Conservation (phyloP, 305 asterid genomes). For the Caryopteris hybrid region DNA sequence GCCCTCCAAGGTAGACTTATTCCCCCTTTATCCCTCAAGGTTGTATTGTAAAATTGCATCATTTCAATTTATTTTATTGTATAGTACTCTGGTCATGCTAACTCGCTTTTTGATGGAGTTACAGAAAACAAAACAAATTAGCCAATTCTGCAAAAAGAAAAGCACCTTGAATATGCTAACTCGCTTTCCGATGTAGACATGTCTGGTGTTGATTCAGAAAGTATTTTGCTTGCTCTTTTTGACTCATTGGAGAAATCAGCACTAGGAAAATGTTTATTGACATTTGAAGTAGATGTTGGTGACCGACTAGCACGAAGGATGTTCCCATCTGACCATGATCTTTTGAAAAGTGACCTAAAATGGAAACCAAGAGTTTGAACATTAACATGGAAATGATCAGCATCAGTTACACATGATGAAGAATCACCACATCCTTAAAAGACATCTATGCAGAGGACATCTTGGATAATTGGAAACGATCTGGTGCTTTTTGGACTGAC, state of each 20-base stretch:
- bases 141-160: slow-evolving; percentile 14
- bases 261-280: slow-evolving; percentile 34
- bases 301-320: slow-evolving; percentile 61
- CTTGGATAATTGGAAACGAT: not conserved
- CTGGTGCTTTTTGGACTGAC: slow-evolving; percentile 4
- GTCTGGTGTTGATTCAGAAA: slow-evolving; percentile 72
- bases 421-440: not conserved
- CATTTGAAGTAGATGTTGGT: slow-evolving; percentile 37
- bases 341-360: slow-evolving; percentile 59
- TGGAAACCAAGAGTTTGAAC: slow-evolving; percentile 17
- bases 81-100: not conserved
- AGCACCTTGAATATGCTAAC: slow-evolving; percentile 67
- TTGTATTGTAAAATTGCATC: not conserved
- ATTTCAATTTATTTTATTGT: slow-evolving; percentile 1
- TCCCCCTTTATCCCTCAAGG: not conserved
- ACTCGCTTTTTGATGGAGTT: not conserved
- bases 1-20: not conserved
- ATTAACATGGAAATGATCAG: slow-evolving; percentile 10
- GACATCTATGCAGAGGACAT: slow-evolving; percentile 1
- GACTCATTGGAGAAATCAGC: slow-evolving; percentile 37
- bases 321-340: slow-evolving; percentile 93
- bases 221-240: slow-evolving; percentile 39
- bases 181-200: slow-evolving; percentile 57
- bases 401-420: slow-evolving; percentile 6
- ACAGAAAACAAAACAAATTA: slow-evolving; percentile 7